Conservation (phyloP, 768 basidiomycete species). For the Tylopilus vinaceipallidus region DNA sequence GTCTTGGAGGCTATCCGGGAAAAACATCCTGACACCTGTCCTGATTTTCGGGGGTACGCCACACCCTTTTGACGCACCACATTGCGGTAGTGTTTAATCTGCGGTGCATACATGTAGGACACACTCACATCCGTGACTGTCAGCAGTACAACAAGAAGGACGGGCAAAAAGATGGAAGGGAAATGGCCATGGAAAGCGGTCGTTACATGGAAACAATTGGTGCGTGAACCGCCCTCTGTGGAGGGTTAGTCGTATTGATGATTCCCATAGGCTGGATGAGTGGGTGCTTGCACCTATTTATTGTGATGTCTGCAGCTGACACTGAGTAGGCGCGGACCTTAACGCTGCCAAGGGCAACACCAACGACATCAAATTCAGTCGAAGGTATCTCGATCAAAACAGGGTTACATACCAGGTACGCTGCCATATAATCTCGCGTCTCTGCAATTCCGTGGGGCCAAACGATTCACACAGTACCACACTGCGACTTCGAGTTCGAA, state of each 20-base stretch:
- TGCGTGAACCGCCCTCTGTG: slow-evolving; percentile 25
- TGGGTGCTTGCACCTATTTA: slow-evolving; percentile 27
- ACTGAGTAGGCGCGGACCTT: slow-evolving; percentile 45
- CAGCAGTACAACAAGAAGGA: slow-evolving; percentile 18
- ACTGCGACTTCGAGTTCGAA: slow-evolving; percentile 45
- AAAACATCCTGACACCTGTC: slow-evolving; percentile 69
- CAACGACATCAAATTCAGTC: slow-evolving; percentile 57
- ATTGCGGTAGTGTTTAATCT: background rate
- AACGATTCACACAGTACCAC: slow-evolving; percentile 54
- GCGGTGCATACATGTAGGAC: slow-evolving; percentile 39
- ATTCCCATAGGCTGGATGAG: slow-evolving; percentile 56
- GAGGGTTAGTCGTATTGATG: background rate
- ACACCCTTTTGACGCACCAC: background rate
- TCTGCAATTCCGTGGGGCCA: background rate
- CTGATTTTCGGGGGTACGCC: slow-evolving; percentile 71
- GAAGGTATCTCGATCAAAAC: slow-evolving; percentile 80
- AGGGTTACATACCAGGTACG: slow-evolving; percentile 68
- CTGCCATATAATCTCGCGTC: background rate
- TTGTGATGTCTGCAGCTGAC: background rate
- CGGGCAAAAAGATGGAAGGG: slow-evolving; percentile 14
- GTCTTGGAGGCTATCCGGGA: slow-evolving; percentile 74
- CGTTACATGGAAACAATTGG: slow-evolving; percentile 93
- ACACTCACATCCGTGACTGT: slow-evolving; percentile 37
- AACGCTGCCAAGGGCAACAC: slow-evolving; percentile 35
- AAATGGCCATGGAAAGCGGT: slow-evolving; percentile 68